phyloP scores from a whole-genome alignment of 176 grass and related monocot genomes.

The Musa troglodytarum region DNA sequence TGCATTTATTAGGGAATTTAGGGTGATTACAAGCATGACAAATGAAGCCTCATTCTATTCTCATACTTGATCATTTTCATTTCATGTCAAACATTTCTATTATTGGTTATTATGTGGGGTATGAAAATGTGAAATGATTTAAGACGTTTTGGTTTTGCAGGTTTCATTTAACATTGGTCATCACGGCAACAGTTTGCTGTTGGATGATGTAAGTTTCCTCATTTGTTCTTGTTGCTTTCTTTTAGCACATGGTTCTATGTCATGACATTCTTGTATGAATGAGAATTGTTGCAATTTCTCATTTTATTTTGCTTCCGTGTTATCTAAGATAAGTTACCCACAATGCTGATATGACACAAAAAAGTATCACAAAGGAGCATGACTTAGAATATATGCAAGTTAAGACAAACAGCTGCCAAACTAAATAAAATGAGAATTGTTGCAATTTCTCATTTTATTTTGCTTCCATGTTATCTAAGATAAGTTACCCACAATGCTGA shows the following conservation, averaged over 20 bases:
- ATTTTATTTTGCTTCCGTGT: not conserved
- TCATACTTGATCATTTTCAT: too few relatives aligned
- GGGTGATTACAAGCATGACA: too few relatives aligned
- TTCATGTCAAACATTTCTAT: not conserved
- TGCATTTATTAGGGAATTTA: too few relatives aligned
- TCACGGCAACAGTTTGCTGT: slow-evolving; percentile 22
- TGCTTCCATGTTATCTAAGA: too few relatives aligned
- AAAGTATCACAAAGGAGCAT: too few relatives aligned
- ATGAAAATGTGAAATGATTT: not conserved
- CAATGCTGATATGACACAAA: too few relatives aligned
- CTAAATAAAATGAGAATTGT: not conserved
- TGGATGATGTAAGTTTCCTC: slow-evolving; percentile 28
- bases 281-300: not conserved
- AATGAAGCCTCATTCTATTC: too few relatives aligned
- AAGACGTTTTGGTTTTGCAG: slow-evolving; percentile 14
- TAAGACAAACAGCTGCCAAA: too few relatives aligned
- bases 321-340: too few relatives aligned
- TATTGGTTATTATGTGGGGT: not conserved
- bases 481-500: too few relatives aligned
- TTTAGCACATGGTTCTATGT: too few relatives aligned
- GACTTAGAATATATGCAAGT: too few relatives aligned
- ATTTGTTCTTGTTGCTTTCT: not conserved
- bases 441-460: not conserved
- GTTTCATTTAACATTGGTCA: slow-evolving; percentile 23
- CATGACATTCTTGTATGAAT: not conserved